These are phyloP conservation scores for Quillaja saponaria DNA, from an alignment of 306 rosid genomes.

Conservation along the genomic window DNA sequence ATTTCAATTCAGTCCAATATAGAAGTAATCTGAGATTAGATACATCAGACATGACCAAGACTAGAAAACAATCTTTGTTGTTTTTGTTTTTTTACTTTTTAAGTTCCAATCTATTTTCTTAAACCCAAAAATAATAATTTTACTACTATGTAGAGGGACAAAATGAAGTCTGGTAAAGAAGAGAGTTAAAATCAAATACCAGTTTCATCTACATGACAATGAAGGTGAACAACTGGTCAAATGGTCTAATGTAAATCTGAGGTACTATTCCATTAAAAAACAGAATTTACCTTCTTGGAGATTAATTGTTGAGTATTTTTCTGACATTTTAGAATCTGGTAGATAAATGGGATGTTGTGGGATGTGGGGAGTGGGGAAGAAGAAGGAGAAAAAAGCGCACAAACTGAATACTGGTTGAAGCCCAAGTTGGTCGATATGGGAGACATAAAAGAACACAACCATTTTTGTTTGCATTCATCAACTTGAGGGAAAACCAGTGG, in stretches of 20 bases:
- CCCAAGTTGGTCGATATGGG: slow-evolving; percentile 9
- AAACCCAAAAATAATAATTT: slow-evolving; percentile 37
- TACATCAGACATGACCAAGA: background rate
- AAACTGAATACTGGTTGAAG: background rate
- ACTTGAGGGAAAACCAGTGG: slow-evolving; percentile 10
- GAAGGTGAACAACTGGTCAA: no score
- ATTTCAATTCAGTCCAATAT: background rate
- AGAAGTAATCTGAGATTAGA: background rate
- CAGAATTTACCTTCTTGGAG: no score
- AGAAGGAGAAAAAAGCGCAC: background rate
- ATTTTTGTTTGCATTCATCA: slow-evolving; percentile 42
- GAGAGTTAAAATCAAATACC: background rate
- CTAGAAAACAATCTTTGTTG: slow-evolving; percentile 14
- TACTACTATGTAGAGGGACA: slow-evolving; percentile 48
- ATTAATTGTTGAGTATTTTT: background rate
- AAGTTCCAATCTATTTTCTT: slow-evolving; percentile 8
- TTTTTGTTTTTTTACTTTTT: background rate
- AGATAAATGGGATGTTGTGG: no score
- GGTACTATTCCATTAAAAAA: background rate
- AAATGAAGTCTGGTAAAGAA: slow-evolving; percentile 12
- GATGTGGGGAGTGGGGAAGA: no score
- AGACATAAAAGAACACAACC: slow-evolving; percentile 27
- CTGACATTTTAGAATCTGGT: no score
- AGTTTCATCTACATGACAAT: slow-evolving; percentile 5
- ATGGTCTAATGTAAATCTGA: background rate